Evolutionary conservation across 2,329 filamentous ascomycete species (phyloP).

Genomic region (Diaporthe destruens): DNA sequence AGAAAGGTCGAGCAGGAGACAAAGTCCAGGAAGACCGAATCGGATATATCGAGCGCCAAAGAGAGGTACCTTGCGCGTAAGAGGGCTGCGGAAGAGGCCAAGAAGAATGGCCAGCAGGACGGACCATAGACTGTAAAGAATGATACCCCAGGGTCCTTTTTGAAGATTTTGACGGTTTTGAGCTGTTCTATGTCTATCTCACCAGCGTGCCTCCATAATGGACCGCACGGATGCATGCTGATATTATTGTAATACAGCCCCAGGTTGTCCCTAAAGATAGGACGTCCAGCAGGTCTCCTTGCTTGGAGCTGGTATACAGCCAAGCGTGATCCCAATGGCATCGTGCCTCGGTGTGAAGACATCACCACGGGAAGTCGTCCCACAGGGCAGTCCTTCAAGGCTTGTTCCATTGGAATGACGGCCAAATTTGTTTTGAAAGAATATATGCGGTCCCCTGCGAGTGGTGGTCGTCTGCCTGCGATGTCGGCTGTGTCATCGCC

Average conservation of each 20-base stretch:
- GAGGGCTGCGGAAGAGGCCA: constrained; percentile 77
- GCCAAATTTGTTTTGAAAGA: constrained; percentile 4
- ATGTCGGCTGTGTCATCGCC: background rate
- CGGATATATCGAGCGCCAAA: constrained; percentile 81
- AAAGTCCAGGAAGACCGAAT: constrained; percentile 83
- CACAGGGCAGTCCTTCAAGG: background rate
- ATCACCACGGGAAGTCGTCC: background rate
- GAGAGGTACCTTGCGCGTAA: constrained; percentile 86
- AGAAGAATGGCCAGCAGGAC: constrained; percentile 59
- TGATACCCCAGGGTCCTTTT: constrained; percentile 31
- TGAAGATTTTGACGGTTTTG: background rate
- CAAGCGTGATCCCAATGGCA: background rate
- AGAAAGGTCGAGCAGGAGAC: constrained; percentile 72
- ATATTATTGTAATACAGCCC: background rate
- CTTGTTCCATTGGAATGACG: background rate
- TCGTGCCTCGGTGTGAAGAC: background rate
- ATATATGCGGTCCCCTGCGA: background rate
- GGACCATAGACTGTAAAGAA: constrained; percentile 41
- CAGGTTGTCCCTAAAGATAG: background rate
- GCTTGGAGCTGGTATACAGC: background rate
- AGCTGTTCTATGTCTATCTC: constrained; percentile 22
- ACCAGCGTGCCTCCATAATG: background rate
- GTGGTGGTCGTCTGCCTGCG: background rate
- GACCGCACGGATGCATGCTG: background rate
- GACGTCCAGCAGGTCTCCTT: too few species aligned